Evolutionary conservation across 1,284 basidiomycete genomes (phyloP), one percentile per base, ranked within the genome.

Genomic region (Ceratobasidium sp.): DNA sequence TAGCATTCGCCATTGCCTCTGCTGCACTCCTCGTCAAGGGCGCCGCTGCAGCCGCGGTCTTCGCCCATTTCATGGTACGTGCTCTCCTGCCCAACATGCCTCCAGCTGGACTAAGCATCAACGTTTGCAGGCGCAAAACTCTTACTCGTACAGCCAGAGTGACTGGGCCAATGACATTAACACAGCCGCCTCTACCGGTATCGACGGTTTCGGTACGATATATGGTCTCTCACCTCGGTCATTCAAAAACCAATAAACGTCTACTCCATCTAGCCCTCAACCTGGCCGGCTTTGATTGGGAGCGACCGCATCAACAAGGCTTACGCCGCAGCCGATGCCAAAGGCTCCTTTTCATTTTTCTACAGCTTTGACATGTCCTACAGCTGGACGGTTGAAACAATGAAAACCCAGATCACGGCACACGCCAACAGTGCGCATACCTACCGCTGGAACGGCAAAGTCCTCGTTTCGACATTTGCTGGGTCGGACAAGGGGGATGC

Each of bases 321-420:
- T 20, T 84, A 82, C 76, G 78, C 80, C 55, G 84, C 81, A 0
- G 84, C 83, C 3, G 84, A 83, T 69, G 74, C 79, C 20, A 78
- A 79, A 10, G 80, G 79, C 16, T 57, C 50, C 57, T 85, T 85
- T 81, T 81, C 83, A 70, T 79, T 85, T 18, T 83, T 84, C 79
- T 82, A 82, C 78, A 84, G 83, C 23, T 84, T 85, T 76, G 84
- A 85, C 79, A 84, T 85, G 81, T 81, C 80, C 3, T 80, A 79
- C 70, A 46, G 78, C n/a, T 84, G 82, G 83, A 66, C 62, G 20
- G 65, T 78, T 6, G 44, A 73, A 46, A 82, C 82, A 46, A 82
- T 85, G 74, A 77, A 62, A 16, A 70, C 46, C 38, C 46, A 70
- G 59, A 62, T 79, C 41, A 59, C 48, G 27, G 64, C 80, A 81